phyloP scores from a whole-genome alignment of 805 yeast species.

The Starmerella stigmatis region DNA sequence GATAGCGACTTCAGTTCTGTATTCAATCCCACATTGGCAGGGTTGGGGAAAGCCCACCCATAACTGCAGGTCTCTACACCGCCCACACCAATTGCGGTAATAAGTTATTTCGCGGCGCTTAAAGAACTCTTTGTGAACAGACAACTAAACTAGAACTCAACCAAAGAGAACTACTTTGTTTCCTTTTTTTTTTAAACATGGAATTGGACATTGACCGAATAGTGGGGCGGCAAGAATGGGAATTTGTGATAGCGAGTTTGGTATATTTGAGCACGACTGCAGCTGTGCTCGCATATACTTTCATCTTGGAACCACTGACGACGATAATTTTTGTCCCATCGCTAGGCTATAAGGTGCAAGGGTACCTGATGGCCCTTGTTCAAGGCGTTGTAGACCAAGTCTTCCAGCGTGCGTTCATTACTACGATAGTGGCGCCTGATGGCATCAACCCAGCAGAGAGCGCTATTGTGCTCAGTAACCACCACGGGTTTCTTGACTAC shows the following conservation, averaged over 20 bases:
- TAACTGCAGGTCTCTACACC: not conserved
- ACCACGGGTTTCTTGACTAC: constrained; percentile 58
- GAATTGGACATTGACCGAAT: not conserved
- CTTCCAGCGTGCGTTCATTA: constrained; percentile 9
- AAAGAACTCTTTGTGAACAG: no score
- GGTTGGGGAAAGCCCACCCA: not conserved
- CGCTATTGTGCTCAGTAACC: constrained; percentile 43
- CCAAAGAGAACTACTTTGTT: no score
- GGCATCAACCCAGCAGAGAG: constrained; percentile 23
- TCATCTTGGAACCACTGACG: constrained; percentile 10
- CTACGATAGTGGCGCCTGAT: constrained; percentile 18
- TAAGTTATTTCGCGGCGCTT: no score
- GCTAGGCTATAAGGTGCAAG: constrained; percentile 13
- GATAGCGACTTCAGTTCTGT: not conserved
- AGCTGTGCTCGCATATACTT: not conserved
- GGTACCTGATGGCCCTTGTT: constrained; percentile 1
- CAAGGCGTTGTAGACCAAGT: constrained; percentile 6
- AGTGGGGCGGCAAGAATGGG: constrained; percentile 1
- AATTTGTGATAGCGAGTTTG: not conserved
- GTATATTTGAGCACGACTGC: not conserved
- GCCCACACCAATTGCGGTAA: not conserved
- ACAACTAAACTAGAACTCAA: no score
- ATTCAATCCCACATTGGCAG: not conserved
- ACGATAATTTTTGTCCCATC: constrained; percentile 3
- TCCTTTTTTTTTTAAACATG: not conserved